phyloP scores from a whole-genome alignment of 2,329 filamentous ascomycete genomes.

The Nemania sp. region DNA sequence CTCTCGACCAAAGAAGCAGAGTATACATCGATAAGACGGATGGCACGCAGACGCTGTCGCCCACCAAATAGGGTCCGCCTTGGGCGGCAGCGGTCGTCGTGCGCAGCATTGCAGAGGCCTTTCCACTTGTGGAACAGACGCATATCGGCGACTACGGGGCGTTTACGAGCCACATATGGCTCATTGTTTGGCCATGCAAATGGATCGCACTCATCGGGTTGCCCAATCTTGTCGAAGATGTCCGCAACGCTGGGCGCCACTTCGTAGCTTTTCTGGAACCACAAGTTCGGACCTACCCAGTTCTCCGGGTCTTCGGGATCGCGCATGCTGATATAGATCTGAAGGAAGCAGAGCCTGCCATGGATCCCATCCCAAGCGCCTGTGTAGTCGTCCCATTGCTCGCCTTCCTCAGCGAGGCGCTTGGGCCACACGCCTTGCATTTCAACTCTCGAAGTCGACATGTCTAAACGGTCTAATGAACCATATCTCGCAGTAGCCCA shows the following conservation, averaged over 20 bases:
- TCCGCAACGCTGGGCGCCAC: background rate
- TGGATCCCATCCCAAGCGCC: background rate
- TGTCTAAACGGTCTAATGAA: background rate
- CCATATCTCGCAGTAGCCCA: background rate
- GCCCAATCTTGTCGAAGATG: background rate
- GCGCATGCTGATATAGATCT: background rate
- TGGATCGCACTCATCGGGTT: background rate
- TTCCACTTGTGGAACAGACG: background rate
- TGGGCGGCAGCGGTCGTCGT: background rate
- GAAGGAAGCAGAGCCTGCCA: background rate
- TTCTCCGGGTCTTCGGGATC: background rate
- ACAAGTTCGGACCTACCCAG: background rate
- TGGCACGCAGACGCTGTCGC: background rate
- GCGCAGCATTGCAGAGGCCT: background rate
- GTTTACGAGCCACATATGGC: background rate
- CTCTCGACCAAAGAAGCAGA: background rate
- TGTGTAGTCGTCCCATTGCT: background rate
- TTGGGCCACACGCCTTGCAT: background rate
- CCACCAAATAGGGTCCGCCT: background rate
- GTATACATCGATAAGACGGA: background rate
- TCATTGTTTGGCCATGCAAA: background rate
- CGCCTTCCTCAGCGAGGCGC: background rate
- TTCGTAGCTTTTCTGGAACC: background rate
- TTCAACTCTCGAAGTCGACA: background rate
- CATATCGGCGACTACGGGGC: background rate